Conservation (phyloP, 2,329 filamentous ascomycete species). For the Leptographium galeiforme region DNA sequence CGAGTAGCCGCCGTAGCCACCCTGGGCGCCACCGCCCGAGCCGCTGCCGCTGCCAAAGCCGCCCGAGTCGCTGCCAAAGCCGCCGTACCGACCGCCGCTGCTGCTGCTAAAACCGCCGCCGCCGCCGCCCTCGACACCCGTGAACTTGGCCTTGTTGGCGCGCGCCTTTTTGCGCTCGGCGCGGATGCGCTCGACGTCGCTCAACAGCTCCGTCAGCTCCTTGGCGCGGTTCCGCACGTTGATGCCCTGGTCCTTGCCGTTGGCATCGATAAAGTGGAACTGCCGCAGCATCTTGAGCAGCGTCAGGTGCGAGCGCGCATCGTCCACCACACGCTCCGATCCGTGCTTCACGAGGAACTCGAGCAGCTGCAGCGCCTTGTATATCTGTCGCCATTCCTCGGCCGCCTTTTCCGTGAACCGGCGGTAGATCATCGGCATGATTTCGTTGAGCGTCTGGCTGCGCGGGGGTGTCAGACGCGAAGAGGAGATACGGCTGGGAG, state of each 20-base stretch:
- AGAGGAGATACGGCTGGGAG: neutral
- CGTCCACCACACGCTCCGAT: conserved; percentile 92
- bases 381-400: conserved; percentile 98
- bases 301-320: conserved; percentile 87
- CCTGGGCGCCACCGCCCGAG: conserved; percentile 69
- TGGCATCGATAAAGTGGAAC: conserved; percentile 91
- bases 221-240: conserved; percentile 96
- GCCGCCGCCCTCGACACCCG: conserved; percentile 70
- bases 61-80: conserved; percentile 77
- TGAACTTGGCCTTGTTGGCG: conserved; percentile 84
- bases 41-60: conserved; percentile 40
- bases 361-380: conserved; percentile 92
- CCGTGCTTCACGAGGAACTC: conserved; percentile 95
- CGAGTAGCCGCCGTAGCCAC: conserved; percentile 46
- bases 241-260: conserved; percentile 96
- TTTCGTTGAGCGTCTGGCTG: conserved; percentile 93
- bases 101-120: conserved; percentile 38
- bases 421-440: conserved; percentile 99
- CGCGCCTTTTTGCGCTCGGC: conserved; percentile 80
- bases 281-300: conserved; percentile 96
- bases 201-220: conserved; percentile 83
- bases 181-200: conserved; percentile 81
- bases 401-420: conserved; percentile 96
- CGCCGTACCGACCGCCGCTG: conserved; percentile 56
- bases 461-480: conserved; percentile 7